Conservation (phyloP, 495 filamentous ascomycete genomes). For the Parathielavia hyrcaniae region DNA sequence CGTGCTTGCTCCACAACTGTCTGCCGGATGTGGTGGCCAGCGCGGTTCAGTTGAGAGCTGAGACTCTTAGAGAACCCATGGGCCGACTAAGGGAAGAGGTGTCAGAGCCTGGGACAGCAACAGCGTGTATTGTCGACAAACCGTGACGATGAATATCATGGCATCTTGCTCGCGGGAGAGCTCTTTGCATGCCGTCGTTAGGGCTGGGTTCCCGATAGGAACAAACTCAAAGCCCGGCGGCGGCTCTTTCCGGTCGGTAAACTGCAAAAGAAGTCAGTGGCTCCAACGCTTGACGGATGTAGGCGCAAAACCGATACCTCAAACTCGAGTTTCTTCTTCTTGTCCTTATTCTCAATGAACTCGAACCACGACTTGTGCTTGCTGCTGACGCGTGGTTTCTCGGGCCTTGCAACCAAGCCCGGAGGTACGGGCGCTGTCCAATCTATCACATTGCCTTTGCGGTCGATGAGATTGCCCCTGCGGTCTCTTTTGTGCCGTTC, state of each 20-base stretch:
- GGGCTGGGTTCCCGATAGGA: constrained; percentile 67
- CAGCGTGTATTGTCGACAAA: constrained; percentile 38
- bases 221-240: constrained; percentile 81
- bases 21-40: constrained; percentile 68
- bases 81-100: constrained; percentile 12
- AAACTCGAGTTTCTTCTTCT: constrained; percentile 51
- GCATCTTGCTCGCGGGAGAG: constrained; percentile 59
- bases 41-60: constrained; percentile 57
- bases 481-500: constrained; percentile 33
- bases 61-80: constrained; percentile 16
- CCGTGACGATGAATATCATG: constrained; percentile 73
- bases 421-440: constrained; percentile 32
- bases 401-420: constrained; percentile 28
- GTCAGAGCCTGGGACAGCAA: constrained; percentile 7
- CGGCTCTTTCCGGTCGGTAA: constrained; percentile 42
- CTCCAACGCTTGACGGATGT: not conserved
- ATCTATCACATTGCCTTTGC: constrained; percentile 26
- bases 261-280: constrained; percentile 36
- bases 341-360: constrained; percentile 49
- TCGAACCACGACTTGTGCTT: constrained; percentile 52
- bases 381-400: constrained; percentile 34
- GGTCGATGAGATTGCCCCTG: constrained; percentile 26
- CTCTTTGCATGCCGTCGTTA: constrained; percentile 76
- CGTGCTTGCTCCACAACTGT: constrained; percentile 47
- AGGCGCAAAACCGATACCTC: constrained; percentile 32